Percentiles rank a stretch among this genome's conserved stretches.
Conservation (phyloP, 1,139 yeast species). For the Hemisphaericaspora lyxosophila region DNA sequence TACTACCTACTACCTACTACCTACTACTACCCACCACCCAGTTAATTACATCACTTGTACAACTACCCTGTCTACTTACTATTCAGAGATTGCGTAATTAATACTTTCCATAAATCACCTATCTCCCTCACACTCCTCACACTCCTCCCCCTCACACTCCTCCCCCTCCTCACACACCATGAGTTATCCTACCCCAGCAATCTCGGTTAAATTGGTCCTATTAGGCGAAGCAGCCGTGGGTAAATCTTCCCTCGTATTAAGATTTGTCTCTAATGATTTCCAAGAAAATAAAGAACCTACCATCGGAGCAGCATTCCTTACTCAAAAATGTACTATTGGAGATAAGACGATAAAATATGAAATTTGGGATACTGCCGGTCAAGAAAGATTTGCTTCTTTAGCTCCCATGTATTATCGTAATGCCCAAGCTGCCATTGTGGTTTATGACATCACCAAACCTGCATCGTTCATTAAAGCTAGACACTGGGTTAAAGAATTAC, state of each 20-base stretch:
- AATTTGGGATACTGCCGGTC: constrained; percentile 99
- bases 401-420: constrained; percentile 98
- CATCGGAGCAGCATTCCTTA: constrained; percentile 95
- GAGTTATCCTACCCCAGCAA: constrained; percentile 17
- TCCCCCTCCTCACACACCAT: constrained; percentile 6
- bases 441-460: constrained; percentile 93
- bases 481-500: constrained; percentile 97
- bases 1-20: too few relatives aligned
- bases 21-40: too few relatives aligned
- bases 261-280: constrained; percentile 94
- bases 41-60: too few relatives aligned
- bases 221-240: constrained; percentile 99
- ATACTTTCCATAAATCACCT: too few relatives aligned
- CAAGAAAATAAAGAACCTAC: constrained; percentile 97
- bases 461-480: constrained; percentile 98
- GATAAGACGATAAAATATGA: constrained; percentile 91
- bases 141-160: constrained; percentile 1
- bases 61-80: too few relatives aligned
- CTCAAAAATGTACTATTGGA: constrained; percentile 91
- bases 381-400: constrained; percentile 91
- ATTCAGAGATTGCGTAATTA: too few relatives aligned
- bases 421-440: constrained; percentile 98
- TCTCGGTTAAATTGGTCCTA: constrained; percentile 77
- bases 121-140: background rate
- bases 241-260: constrained; percentile 84